Conservation (phyloP, 208 protist species). For the Porcisia deanei region DNA sequence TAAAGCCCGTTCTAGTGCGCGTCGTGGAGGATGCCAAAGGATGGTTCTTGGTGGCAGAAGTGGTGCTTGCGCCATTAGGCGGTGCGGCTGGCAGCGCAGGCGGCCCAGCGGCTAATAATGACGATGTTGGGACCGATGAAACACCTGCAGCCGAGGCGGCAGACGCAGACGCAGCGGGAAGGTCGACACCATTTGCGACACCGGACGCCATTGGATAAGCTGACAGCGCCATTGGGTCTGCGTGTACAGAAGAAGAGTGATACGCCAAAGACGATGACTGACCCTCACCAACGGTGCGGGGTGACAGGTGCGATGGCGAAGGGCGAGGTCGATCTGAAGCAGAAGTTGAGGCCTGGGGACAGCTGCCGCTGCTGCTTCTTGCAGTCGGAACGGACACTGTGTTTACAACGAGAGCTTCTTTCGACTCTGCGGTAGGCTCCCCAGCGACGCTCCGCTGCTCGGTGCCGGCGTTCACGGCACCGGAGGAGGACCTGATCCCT, state of each 20-base stretch:
- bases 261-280: neutral
- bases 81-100: neutral
- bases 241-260: neutral
- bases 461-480: neutral
- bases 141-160: neutral
- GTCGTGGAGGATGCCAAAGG: neutral
- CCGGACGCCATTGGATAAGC: neutral
- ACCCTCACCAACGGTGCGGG: neutral
- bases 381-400: neutral
- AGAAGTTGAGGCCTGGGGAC: neutral
- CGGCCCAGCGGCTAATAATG: neutral
- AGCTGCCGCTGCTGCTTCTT: conserved; percentile 8
- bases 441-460: conserved; percentile 1
- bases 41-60: neutral
- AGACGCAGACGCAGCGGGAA: neutral
- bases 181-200: neutral
- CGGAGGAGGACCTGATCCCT: neutral
- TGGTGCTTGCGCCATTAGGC: neutral
- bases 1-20: conserved; percentile 1
- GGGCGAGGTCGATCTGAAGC: neutral
- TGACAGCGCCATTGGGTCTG: conserved; percentile 6
- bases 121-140: neutral
- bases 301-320: neutral
- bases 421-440: neutral
- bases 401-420: neutral